A percentile compares a stretch with the other conserved stretches of the same genome.
phyloP scores from a whole-genome alignment of 495 filamentous ascomycete species.

The Sabuloglossum arenarium region DNA sequence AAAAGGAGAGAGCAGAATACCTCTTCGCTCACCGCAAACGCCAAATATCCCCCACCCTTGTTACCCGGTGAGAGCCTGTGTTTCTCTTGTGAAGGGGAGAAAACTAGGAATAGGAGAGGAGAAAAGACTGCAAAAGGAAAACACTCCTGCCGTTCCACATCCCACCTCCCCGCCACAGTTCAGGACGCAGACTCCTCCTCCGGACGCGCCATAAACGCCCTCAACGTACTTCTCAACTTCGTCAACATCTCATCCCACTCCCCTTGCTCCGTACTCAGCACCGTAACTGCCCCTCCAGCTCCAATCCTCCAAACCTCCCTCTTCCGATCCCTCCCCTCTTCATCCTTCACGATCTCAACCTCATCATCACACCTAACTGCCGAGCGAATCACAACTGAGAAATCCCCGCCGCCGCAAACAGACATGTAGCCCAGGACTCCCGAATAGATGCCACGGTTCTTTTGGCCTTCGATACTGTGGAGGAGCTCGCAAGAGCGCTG shows the following conservation, averaged over 20 bases:
- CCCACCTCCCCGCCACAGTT: no score
- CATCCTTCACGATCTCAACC: not conserved
- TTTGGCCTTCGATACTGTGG: constrained; percentile 36
- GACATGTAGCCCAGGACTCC: constrained; percentile 82
- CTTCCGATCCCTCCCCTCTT: not conserved
- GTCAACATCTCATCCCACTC: constrained; percentile 86
- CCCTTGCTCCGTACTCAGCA: constrained; percentile 48
- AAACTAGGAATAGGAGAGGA: no score
- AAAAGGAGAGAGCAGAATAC: no score
- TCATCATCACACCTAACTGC: constrained; percentile 48
- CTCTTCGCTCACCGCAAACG: no score
- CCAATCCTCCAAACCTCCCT: constrained; percentile 57
- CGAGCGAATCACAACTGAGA: constrained; percentile 69
- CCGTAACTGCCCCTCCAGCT: constrained; percentile 75
- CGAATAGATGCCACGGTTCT: constrained; percentile 60
- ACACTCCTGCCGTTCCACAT: no score
- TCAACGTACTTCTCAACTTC: constrained; percentile 50
- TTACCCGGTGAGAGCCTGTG: no score
- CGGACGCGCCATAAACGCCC: constrained; percentile 15
- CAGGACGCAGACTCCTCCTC: no score
- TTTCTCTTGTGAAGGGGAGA: no score
- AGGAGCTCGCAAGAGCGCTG: constrained; percentile 73
- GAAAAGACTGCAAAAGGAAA: no score
- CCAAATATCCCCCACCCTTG: no score
- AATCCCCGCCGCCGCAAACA: constrained; percentile 66